Base-by-base conservation (phyloP, 1,284 basidiomycete genomes). In the Naganishia cerealis region DNA sequence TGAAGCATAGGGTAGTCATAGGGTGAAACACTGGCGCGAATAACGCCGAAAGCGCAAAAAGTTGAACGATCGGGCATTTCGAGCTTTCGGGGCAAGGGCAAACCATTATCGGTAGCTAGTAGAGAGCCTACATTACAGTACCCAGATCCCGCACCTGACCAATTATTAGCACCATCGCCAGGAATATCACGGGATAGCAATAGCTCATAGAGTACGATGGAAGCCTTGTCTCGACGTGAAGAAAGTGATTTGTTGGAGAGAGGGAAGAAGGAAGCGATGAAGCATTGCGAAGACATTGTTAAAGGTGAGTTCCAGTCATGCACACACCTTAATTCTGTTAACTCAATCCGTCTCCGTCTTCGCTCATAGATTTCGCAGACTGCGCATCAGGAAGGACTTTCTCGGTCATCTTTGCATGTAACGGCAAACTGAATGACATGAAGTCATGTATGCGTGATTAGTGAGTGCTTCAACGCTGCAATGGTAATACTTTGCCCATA, bases 171-270 rank as follows among this genome's bases (percentile, higher is more conserved):
- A 24, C 21, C 21, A 13, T 15, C 21, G 8, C 46, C n/a, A 50
- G 24, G 46, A 24, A 24, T 50, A 9, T n/a, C 8, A 15, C n/a
- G 10, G 24, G 21, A 50, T 2, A 5, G 9, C 5, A 50, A 50
- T 8, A 13, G 4, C 10, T n/a, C 10, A 21, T 13, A 50, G 21
- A 8, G 24, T 3, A 39, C 50, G 42, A 92, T 92, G 91, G 88
- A 92, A 79, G 85, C 91, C 29, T 85, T 95, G 39, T 94, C 92
- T 33, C 86, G 92, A 71, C 85, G 92, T 68, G 92, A 95, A 81
- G 92, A 94, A 77, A 89, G 92, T 56, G 89, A 88, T 13, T 84
- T 94, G 52, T 79, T 89, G 58, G 93, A 92, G 76, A 82, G 87
- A 43, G 89, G 90, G n/a, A 93, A 92, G 76, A 85, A 86, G 9